Evolutionary conservation across 2,329 filamentous ascomycete species (phyloP).

Genomic region (Periconia digitata): DNA sequence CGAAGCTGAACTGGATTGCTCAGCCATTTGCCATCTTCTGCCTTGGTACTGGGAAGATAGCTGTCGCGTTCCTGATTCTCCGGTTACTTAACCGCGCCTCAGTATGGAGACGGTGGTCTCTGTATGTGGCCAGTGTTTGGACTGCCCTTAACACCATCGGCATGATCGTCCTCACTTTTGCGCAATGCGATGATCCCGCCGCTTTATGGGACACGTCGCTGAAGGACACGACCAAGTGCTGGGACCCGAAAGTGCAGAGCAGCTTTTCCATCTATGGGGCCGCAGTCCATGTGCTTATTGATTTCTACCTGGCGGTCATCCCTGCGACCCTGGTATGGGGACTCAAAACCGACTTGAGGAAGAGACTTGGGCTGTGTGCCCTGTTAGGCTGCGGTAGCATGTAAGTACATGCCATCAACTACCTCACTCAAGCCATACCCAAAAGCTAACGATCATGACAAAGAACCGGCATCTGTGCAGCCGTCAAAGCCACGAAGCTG

Average conservation of each 20-base stretch:
- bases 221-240: slow-evolving; percentile 16
- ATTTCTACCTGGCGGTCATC: slow-evolving; percentile 18
- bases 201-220: slow-evolving; percentile 17
- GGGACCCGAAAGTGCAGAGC: slow-evolving; percentile 18
- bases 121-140: slow-evolving; percentile 14
- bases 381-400: slow-evolving; percentile 21
- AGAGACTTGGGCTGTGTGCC: slow-evolving; percentile 17
- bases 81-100: slow-evolving; percentile 19
- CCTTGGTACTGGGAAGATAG: slow-evolving; percentile 18
- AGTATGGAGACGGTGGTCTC: slow-evolving; percentile 14
- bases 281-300: slow-evolving; percentile 12
- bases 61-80: slow-evolving; percentile 20
- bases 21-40: slow-evolving; percentile 20
- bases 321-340: slow-evolving; percentile 20
- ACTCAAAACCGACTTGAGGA: slow-evolving; percentile 16
- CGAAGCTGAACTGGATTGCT: slow-evolving; percentile 21
- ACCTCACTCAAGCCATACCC: not conserved
- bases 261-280: slow-evolving; percentile 21
- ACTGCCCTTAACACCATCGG: slow-evolving; percentile 20
- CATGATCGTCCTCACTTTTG: slow-evolving; percentile 22
- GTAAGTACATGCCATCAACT: slow-evolving; percentile 6
- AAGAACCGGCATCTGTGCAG: slow-evolving; percentile 22
- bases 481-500: slow-evolving; percentile 18
- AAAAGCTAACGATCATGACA: not conserved
- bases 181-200: slow-evolving; percentile 18